Percentiles rank a stretch among this genome's conserved stretches.
Conservation (phyloP, 2,329 filamentous ascomycete genomes). For the Colletotrichum tanaceti region DNA sequence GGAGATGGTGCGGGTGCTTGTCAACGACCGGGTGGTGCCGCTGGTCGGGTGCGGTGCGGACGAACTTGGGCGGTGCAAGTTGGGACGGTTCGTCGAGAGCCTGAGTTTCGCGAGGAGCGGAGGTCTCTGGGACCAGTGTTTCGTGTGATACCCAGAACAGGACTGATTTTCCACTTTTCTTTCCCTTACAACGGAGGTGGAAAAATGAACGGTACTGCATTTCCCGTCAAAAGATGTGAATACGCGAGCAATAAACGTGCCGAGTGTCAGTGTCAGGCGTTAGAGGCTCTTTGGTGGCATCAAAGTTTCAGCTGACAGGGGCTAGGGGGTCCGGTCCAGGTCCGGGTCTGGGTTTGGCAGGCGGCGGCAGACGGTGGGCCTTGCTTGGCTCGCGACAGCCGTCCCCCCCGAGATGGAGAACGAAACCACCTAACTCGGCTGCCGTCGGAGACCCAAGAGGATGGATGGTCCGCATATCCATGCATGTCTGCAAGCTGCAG, state of each 20-base stretch:
- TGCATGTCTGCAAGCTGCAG: neutral
- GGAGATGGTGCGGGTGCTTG: slow-evolving; percentile 81
- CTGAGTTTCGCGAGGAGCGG: slow-evolving; percentile 78
- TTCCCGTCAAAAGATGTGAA: neutral
- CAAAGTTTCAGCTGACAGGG: slow-evolving; percentile 36
- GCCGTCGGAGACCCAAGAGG: neutral
- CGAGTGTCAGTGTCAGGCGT: slow-evolving; percentile 28
- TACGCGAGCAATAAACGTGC: slow-evolving; percentile 7
- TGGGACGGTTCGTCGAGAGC: slow-evolving; percentile 78
- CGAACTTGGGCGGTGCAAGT: slow-evolving; percentile 74
- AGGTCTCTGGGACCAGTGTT: slow-evolving; percentile 79
- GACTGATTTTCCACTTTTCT: neutral
- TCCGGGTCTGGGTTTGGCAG: slow-evolving; percentile 1
- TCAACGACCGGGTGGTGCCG: slow-evolving; percentile 86
- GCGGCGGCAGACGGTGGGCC: neutral
- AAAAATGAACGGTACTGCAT: no score
- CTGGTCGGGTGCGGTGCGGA: slow-evolving; percentile 78
- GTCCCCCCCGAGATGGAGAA: no score
- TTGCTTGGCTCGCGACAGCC: no score
- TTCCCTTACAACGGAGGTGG: neutral
- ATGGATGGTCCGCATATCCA: neutral
- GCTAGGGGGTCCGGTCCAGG: slow-evolving; percentile 3
- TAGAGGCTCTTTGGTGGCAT: slow-evolving; percentile 13
- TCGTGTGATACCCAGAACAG: slow-evolving; percentile 45
- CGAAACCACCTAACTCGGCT: no score